phyloP scores from a whole-genome alignment of 345 rosid species.

The Clausena lansium region DNA sequence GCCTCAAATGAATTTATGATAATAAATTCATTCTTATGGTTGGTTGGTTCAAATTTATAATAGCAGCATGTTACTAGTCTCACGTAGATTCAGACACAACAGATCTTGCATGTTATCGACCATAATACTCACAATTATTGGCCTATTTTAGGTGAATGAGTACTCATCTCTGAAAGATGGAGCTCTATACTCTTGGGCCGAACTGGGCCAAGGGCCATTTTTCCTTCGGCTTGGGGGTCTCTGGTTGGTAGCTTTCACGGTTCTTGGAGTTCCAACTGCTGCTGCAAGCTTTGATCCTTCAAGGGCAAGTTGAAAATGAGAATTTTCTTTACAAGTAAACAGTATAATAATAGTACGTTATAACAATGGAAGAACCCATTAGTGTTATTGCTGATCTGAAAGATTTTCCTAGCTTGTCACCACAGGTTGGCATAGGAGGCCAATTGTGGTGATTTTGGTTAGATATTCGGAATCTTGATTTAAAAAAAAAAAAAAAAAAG shows the following conservation, averaged over 20 bases:
- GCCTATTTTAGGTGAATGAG: conserved; percentile 69
- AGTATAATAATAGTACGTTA: background rate
- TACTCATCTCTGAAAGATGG: conserved; percentile 84
- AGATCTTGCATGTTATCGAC: background rate
- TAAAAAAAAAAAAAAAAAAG: too few species aligned
- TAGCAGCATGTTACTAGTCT: conserved; percentile 73
- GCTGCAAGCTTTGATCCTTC: conserved; percentile 97
- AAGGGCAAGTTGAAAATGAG: conserved; percentile 40
- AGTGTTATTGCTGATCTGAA: background rate
- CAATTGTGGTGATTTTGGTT: background rate
- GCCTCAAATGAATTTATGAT: too few species aligned
- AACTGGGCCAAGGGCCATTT: conserved; percentile 61
- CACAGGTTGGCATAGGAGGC: background rate
- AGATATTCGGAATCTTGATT: background rate
- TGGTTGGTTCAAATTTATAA: conserved; percentile 3
- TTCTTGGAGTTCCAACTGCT: conserved; percentile 86
- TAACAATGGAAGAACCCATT: background rate
- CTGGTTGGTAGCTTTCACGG: conserved; percentile 73
- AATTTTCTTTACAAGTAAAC: background rate
- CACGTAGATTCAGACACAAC: conserved; percentile 40
- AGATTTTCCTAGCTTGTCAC: background rate
- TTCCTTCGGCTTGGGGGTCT: conserved; percentile 87
- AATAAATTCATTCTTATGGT: conserved; percentile 6
- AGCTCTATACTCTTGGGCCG: conserved; percentile 83
- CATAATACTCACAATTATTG: conserved; percentile 14